Base-by-base conservation (phyloP, 2,329 filamentous ascomycete species). In the Fusarium sp. region DNA sequence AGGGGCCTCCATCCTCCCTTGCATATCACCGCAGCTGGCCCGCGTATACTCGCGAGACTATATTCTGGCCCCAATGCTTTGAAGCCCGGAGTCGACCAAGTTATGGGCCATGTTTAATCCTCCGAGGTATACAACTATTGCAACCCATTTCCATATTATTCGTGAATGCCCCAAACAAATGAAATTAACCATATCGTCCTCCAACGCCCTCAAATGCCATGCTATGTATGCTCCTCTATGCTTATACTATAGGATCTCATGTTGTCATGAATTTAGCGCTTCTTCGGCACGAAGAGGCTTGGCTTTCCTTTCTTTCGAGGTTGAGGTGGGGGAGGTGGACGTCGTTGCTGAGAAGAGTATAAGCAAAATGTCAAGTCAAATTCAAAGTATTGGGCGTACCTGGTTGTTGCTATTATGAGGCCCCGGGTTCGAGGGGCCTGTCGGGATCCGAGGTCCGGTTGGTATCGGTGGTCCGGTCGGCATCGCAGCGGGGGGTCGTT, bases 261-360 rank as follows among this genome's bases (percentile, higher is more conserved):
- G 24, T 44, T 41, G 28, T 50, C 43, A 28, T 39, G 11, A n/a
- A n/a, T 35, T 48, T 63, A 78, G 23, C 77, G 78, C 53, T 77
- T 80, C 66, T 80, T 79, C 48, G 80, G 78, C 21, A 85, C 82
- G 59, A 85, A 84, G 16, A 82, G 81, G 62, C 83, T 84, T 5
- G 78, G 78, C n/a, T 81, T 77, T 8, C 72, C 71, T 69, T 81
- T 83, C 65, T 83, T 84, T 53, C 78, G 75, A 37, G 77, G 74
- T 18, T 67, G 57, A 3, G 76, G 77, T 37, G 69, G 73, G 10
- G 73, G 70, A 44, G 70, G 54, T 23, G 67, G 59, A 7, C 68
- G 68, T 43, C 62, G 57, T 26, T 64, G 64, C 57, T 66, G 49
- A 63, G 61, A 49, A 12, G 31, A n/a, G 20, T 37, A 54, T 76